Conservation (phyloP, 164 flowering plant genomes). For the Umbilicus rupestris region DNA sequence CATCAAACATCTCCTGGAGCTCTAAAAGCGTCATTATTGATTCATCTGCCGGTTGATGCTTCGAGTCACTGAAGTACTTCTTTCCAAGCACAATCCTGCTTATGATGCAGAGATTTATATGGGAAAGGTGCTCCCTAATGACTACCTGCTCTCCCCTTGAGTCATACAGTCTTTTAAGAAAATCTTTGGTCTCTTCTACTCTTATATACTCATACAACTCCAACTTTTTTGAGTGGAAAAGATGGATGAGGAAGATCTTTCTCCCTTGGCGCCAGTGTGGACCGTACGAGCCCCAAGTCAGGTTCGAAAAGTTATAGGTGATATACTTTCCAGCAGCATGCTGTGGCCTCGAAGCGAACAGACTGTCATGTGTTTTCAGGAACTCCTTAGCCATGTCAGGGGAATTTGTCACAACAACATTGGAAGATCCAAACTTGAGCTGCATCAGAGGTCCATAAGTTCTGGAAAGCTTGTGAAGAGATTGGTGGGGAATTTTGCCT, state of each 20-base stretch:
- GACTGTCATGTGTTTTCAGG: slow-evolving; percentile 8
- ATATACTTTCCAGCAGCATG: slow-evolving; percentile 56
- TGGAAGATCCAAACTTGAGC: slow-evolving; percentile 13
- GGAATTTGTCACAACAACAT: slow-evolving; percentile 13
- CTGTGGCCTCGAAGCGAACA: slow-evolving; percentile 68
- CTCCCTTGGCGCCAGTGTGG: slow-evolving; percentile 95
- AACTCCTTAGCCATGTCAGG: slow-evolving; percentile 12
- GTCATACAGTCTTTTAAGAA: background rate
- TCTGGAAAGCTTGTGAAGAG: slow-evolving; percentile 13
- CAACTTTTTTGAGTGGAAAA: slow-evolving; percentile 68
- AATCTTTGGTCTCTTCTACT: slow-evolving; percentile 34
- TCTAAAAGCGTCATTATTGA: slow-evolving; percentile 32
- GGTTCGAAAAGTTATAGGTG: slow-evolving; percentile 71
- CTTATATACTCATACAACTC: slow-evolving; percentile 80
- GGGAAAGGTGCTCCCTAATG: slow-evolving; percentile 36
- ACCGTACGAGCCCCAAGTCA: slow-evolving; percentile 87
- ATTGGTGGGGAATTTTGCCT: slow-evolving; percentile 12
- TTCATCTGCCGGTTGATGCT: background rate
- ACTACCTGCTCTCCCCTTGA: slow-evolving; percentile 10
- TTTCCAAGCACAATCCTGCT: slow-evolving; percentile 43
- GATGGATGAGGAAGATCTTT: slow-evolving; percentile 70
- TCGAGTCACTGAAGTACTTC: background rate
- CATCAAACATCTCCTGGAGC: slow-evolving; percentile 48
- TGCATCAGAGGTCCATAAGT: slow-evolving; percentile 16
- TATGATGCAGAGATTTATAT: slow-evolving; percentile 48